These are phyloP conservation scores for Margaritispora aquatica DNA, from an alignment of 495 filamentous ascomycete species.

Conservation along the genomic window DNA sequence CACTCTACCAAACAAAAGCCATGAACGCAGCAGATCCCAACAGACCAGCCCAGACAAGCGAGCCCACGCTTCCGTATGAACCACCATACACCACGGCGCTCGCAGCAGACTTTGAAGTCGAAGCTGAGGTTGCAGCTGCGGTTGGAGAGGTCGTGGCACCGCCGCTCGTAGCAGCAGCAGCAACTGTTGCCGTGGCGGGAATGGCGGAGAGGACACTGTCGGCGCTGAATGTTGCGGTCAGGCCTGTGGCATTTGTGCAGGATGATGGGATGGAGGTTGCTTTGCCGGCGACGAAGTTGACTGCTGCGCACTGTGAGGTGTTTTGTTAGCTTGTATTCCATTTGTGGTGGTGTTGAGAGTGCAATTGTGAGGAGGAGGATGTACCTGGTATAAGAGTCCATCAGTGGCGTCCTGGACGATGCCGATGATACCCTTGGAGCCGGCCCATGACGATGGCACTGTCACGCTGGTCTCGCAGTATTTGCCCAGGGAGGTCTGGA, in stretches of 20 bases:
- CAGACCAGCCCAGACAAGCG: conserved; percentile 4
- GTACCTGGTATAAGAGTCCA: conserved; percentile 45
- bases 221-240: conserved; percentile 28
- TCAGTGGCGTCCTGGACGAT: conserved; percentile 37
- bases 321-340: too few relatives aligned
- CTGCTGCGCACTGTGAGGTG: conserved; percentile 46
- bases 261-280: conserved; percentile 13
- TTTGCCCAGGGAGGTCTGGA: conserved; percentile 37
- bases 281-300: conserved; percentile 42
- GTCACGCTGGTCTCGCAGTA: conserved; percentile 37
- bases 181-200: neutral
- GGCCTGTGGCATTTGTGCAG: conserved; percentile 38
- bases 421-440: conserved; percentile 41
- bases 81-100: neutral
- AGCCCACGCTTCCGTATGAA: neutral
- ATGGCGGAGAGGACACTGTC: conserved; percentile 28
- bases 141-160: neutral
- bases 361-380: too few relatives aligned
- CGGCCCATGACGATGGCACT: conserved; percentile 36
- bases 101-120: conserved; percentile 11
- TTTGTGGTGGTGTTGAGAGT: too few relatives aligned
- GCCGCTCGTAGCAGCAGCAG: neutral
- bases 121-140: neutral
- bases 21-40: conserved; percentile 12
- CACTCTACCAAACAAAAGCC: neutral